A percentile compares a stretch with the other conserved stretches of the same genome.
Conservation (phyloP, 2,329 filamentous ascomycete genomes). For the Colletotrichum higginsianum region DNA sequence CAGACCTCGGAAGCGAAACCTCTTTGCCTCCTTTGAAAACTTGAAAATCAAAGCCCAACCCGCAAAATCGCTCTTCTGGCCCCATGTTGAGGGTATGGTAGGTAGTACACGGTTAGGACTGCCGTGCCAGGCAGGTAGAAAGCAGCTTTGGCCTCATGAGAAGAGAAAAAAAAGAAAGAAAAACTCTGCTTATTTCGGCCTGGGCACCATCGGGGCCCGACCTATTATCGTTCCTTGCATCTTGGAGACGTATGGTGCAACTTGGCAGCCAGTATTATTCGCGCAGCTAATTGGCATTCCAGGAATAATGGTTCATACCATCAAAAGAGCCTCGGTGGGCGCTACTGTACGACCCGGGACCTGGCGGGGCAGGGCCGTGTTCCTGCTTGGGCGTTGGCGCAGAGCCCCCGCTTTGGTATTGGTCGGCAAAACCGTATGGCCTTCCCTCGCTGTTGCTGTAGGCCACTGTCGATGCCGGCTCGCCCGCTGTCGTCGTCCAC, state of each 20-base stretch:
- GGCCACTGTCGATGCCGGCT: constrained; percentile 59
- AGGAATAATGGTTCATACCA: constrained; percentile 70
- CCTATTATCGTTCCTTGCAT: constrained; percentile 24
- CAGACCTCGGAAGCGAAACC: constrained; percentile 27
- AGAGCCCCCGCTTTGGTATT: constrained; percentile 60
- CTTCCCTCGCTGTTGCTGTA: constrained; percentile 63
- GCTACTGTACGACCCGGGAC: constrained; percentile 59
- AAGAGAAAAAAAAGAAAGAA: too few relatives aligned
- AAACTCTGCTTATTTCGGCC: constrained; percentile 4
- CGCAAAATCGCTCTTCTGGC: constrained; percentile 31
- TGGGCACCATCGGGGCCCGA: constrained; percentile 11
- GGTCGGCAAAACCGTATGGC: constrained; percentile 65
- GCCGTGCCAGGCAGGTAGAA: constrained; percentile 9
- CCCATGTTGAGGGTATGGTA: constrained; percentile 34
- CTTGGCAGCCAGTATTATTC: constrained; percentile 19
- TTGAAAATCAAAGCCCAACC: constrained; percentile 22
- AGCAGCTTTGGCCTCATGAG: constrained; percentile 16
- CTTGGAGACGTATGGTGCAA: constrained; percentile 22
- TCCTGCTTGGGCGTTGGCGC: constrained; percentile 53
- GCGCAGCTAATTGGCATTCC: constrained; percentile 62
- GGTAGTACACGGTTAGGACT: constrained; percentile 33
- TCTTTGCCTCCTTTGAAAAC: constrained; percentile 16
- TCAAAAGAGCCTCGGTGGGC: constrained; percentile 62
- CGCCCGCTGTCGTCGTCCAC: constrained; percentile 67
- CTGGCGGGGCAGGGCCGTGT: constrained; percentile 50